phyloP scores from a whole-genome alignment of 1,284 basidiomycete genomes.

The Malassezia sympodialis region DNA sequence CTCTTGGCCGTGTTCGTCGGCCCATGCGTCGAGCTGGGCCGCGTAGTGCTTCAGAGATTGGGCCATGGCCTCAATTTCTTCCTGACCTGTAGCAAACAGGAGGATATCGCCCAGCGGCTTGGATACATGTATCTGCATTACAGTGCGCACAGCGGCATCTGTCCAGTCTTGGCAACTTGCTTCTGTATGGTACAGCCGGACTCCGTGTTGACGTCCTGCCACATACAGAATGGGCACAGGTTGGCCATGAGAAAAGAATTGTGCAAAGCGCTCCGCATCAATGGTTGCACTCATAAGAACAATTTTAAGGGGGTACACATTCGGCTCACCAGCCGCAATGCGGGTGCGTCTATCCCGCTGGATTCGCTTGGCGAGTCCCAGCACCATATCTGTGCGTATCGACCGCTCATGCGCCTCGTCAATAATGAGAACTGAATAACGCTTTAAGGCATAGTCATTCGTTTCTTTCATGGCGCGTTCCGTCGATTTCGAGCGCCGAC shows the following conservation, averaged over 20 bases:
- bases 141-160: conserved; percentile 75
- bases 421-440: conserved; percentile 80
- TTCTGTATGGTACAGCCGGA: conserved; percentile 57
- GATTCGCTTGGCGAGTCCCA: conserved; percentile 68
- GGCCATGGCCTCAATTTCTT: conserved; percentile 81
- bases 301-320: conserved; percentile 60
- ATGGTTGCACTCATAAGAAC: conserved; percentile 96
- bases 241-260: conserved; percentile 61
- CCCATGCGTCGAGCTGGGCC: conserved; percentile 30
- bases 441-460: conserved; percentile 55
- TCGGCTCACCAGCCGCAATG: conserved; percentile 41
- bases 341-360: conserved; percentile 43
- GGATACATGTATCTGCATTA: conserved; percentile 78
- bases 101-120: conserved; percentile 75
- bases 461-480: background rate
- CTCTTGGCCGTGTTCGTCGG: conserved; percentile 19
- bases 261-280: conserved; percentile 83
- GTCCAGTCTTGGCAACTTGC: conserved; percentile 72
- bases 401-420: conserved; percentile 97
- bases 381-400: conserved; percentile 82
- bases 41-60: conserved; percentile 28
- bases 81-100: conserved; percentile 91
- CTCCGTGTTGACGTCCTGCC: conserved; percentile 85
- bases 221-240: conserved; percentile 72
- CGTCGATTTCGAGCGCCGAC: too few species aligned